These are phyloP conservation scores for Fusarium algeriense DNA, from an alignment of 2,329 filamentous ascomycete species.

Conservation along the genomic window DNA sequence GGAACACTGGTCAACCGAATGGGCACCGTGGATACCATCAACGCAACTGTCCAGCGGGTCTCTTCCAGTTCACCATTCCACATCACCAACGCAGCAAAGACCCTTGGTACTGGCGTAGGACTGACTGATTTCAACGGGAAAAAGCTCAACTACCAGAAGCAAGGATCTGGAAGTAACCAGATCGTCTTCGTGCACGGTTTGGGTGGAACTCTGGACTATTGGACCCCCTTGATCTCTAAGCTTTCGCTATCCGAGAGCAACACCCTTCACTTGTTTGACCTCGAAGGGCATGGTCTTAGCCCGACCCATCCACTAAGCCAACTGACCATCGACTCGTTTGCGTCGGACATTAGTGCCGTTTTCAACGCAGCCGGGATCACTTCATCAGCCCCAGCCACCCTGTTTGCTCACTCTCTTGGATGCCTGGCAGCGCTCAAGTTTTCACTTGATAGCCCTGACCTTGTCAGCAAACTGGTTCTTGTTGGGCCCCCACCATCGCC, in stretches of 20 bases:
- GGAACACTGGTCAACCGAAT: conserved; percentile 3
- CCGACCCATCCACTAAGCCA: conserved; percentile 60
- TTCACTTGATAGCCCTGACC: background rate
- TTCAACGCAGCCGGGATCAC: background rate
- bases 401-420: conserved; percentile 4
- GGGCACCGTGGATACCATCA: background rate
- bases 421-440: background rate
- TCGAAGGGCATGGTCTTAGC: conserved; percentile 68
- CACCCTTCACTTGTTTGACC: conserved; percentile 60
- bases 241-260: conserved; percentile 36
- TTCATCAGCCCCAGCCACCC: background rate
- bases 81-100: background rate
- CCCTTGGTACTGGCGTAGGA: background rate
- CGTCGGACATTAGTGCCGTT: background rate
- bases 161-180: background rate
- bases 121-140: background rate
- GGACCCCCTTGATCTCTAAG: conserved; percentile 57
- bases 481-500: conserved; percentile 1
- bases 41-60: background rate
- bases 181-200: conserved; percentile 69
- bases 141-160: background rate
- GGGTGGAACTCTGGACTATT: conserved; percentile 60
- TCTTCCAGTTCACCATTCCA: background rate
- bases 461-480: conserved; percentile 1
- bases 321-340: conserved; percentile 59